Percentiles rank a stretch among this genome's conserved stretches.
phyloP scores from a whole-genome alignment of 768 basidiomycete species.

The Fomitopsis serialis region DNA sequence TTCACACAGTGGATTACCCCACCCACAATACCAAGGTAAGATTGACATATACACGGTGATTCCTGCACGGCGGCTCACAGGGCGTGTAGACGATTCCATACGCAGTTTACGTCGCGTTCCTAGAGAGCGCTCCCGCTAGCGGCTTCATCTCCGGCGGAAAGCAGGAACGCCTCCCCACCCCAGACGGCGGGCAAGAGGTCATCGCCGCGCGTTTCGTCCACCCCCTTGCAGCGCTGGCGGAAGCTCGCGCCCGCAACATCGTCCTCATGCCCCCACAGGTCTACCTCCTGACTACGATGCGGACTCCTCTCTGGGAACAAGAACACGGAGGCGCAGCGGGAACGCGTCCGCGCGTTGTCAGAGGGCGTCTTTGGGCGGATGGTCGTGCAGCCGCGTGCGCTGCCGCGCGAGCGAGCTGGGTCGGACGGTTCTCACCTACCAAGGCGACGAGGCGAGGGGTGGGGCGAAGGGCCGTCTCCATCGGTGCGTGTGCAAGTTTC shows the following conservation, averaged over 20 bases:
- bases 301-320: conserved; percentile 38
- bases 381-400: conserved; percentile 48
- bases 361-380: conserved; percentile 53
- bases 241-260: conserved; percentile 46
- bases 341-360: conserved; percentile 42
- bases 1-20: conserved; percentile 79
- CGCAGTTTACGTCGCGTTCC: conserved; percentile 67
- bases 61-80: background rate
- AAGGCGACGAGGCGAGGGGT: conserved; percentile 66
- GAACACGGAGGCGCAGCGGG: conserved; percentile 42
- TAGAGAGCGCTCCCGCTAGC: conserved; percentile 36
- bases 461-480: conserved; percentile 56
- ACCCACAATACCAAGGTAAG: conserved; percentile 42
- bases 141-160: conserved; percentile 50
- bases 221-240: conserved; percentile 45
- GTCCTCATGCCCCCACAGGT: conserved; percentile 71
- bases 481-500: conserved; percentile 45
- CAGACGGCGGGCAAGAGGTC: conserved; percentile 69
- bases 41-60: background rate
- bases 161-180: conserved; percentile 56
- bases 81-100: conserved; percentile 55
- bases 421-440: conserved; percentile 49
- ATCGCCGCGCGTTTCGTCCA: conserved; percentile 62
- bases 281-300: conserved; percentile 64
- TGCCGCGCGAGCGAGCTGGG: conserved; percentile 39